Base-by-base conservation (phyloP, 176 grass and related monocot genomes). In the Olyra latifolia region DNA sequence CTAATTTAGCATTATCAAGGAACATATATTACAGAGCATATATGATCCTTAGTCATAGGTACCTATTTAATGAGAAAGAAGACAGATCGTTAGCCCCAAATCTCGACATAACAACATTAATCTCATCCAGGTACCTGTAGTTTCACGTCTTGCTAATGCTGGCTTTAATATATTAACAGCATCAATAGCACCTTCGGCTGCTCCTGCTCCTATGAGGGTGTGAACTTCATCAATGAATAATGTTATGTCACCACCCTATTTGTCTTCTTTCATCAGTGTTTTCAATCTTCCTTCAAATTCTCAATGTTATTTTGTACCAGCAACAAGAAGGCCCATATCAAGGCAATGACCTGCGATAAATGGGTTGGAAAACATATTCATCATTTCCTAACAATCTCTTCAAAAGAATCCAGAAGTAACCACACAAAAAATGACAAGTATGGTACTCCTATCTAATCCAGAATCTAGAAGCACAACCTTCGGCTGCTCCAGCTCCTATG, bases 211-310 rank as follows among this genome's bases (percentile, higher is more conserved):
- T 77, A 98, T 98, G 53, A 98, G 83, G 72, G 95, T 98, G 80
- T 98, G 95, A 49, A 98, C 92, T 80, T 98, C 91, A 90, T 94
- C 95, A 63, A 98, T 98, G 45, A 98, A 98, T 25, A 98, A 88
- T 30, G 94, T 98, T 73, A 98, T 98, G 76, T 98, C 92, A 46
- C 92, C 91, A 54, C 91, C 92, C 80, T 98, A 92, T 69, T 94
- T 98, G 62, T 94, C 91, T 88, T 98, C 95, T 82, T 94, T 92
- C 95, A 98, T 98, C 84, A 98, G 58, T 68, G 94, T 97, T 62
- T 97, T 97, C 64, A 97, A 88, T 81, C 91, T 88, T 86, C 94
- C 95, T 87, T 94, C 95, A 66, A 98, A 98, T 44, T 98, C 95
- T 81, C 95, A 92, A 78, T 92, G 85, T 65, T 97, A 97, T 83